phyloP scores from a whole-genome alignment of 176 grass and related monocot species.

The Lolium rigidum region DNA sequence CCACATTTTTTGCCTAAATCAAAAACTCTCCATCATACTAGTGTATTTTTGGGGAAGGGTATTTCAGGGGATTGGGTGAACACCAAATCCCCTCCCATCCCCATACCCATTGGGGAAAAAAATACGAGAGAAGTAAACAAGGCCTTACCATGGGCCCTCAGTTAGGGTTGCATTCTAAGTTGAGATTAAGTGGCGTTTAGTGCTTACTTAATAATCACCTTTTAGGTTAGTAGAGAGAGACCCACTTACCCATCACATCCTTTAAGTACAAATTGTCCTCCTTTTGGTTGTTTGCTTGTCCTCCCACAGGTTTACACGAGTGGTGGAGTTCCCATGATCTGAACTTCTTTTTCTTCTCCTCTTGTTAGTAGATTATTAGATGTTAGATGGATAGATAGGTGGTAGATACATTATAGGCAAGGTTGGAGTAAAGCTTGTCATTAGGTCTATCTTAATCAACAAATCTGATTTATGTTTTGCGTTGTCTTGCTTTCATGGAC shows the following conservation, averaged over 20 bases:
- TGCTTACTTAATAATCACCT: constrained; percentile 26
- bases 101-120: no score
- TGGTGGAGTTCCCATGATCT: constrained; percentile 58
- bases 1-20: no score
- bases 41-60: no score
- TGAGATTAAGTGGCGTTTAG: constrained; percentile 25
- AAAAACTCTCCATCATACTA: no score
- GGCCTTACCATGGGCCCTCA: background rate
- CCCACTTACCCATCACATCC: constrained; percentile 53
- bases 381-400: constrained; percentile 29
- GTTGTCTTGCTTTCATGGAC: constrained; percentile 41
- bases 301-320: constrained; percentile 38
- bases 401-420: constrained; percentile 41
- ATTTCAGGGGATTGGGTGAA: no score
- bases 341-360: background rate
- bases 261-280: constrained; percentile 47
- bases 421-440: constrained; percentile 49
- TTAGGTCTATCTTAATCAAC: constrained; percentile 47
- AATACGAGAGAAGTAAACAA: no score
- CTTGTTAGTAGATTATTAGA: constrained; percentile 39
- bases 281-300: constrained; percentile 59
- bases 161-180: constrained; percentile 28
- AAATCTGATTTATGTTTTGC: constrained; percentile 32
- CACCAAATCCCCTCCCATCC: no score
- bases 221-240: constrained; percentile 25